These are phyloP conservation scores for Kazachstania africana DNA, from an alignment of 805 yeast species.

Conservation along the genomic window DNA sequence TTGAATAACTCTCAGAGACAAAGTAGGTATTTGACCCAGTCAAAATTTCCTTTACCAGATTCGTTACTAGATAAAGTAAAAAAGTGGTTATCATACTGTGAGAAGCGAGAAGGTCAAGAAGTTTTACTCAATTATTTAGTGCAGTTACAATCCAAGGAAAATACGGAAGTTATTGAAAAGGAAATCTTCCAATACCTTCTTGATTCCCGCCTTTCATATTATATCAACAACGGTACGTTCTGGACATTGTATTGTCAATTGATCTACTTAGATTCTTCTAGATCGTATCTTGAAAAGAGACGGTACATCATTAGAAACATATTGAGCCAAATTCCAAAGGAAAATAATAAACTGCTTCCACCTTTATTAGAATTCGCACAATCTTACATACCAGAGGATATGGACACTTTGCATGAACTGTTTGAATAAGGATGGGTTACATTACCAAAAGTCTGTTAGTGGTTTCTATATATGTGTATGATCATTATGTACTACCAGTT, in stretches of 20 bases:
- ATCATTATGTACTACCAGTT: too few species aligned
- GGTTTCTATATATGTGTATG: too few species aligned
- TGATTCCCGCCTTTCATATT: constrained; percentile 8
- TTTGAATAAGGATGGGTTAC: too few species aligned
- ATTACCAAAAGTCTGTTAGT: too few species aligned
- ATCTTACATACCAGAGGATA: constrained; percentile 21
- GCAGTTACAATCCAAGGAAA: constrained; percentile 16
- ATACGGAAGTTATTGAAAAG: constrained; percentile 12
- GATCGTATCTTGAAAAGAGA: constrained; percentile 19
- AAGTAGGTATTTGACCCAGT: constrained; percentile 11
- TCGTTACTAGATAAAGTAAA: constrained; percentile 8
- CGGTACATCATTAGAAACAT: constrained; percentile 10
- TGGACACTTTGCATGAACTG: constrained; percentile 10
- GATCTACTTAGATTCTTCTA: constrained; percentile 15
- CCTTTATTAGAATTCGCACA: constrained; percentile 11
- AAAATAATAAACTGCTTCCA: background rate
- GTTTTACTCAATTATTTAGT: constrained; percentile 3
- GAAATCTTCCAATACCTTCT: constrained; percentile 15
- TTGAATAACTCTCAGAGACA: constrained; percentile 5
- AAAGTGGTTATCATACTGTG: constrained; percentile 11
- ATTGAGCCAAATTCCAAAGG: constrained; percentile 12
- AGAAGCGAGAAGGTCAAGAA: background rate
- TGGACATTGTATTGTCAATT: constrained; percentile 21
- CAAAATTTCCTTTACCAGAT: constrained; percentile 2
- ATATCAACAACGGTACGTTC: constrained; percentile 13